Evolutionary conservation across 139 green algal species (phyloP).

Genomic region (Axilococcus clingmanii): DNA sequence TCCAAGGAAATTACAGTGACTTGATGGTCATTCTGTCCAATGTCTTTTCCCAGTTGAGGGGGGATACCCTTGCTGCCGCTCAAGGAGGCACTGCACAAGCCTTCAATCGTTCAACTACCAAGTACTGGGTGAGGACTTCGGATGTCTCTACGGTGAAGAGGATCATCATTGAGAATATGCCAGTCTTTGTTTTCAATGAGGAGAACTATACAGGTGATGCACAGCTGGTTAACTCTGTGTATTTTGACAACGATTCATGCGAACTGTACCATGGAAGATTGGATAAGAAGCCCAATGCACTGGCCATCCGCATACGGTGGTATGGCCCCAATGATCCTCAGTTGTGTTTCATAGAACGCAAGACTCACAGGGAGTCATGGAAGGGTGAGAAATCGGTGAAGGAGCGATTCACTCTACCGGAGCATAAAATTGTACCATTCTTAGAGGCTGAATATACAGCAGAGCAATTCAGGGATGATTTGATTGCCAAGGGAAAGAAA

Average conservation of each 20-base stretch:
- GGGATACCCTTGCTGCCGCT: conserved; percentile 51
- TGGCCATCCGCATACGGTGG: conserved; percentile 81
- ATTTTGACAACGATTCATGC: conserved; percentile 75
- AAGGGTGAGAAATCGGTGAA: conserved; percentile 87
- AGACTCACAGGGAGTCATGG: conserved; percentile 85
- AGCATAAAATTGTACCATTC: conserved; percentile 68
- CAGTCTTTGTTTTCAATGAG: conserved; percentile 62
- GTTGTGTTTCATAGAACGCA: conserved; percentile 87
- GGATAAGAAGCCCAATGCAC: conserved; percentile 84
- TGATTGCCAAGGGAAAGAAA: conserved; percentile 32
- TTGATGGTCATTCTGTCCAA: conserved; percentile 77
- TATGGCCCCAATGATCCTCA: conserved; percentile 68
- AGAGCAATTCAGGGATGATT: conserved; percentile 40
- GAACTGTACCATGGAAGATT: conserved; percentile 92
- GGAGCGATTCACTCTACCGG: conserved; percentile 76
- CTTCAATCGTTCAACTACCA: conserved; percentile 86
- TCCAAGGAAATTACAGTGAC: conserved; percentile 79
- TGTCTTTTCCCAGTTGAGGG: conserved; percentile 71
- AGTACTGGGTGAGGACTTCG: conserved; percentile 91
- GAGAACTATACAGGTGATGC: conserved; percentile 39
- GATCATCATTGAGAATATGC: conserved; percentile 82
- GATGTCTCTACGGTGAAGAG: conserved; percentile 87
- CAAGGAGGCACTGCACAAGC: conserved; percentile 38
- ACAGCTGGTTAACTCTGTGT: conserved; percentile 86
- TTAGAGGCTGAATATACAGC: conserved; percentile 64